Evolutionary conservation across 495 filamentous ascomycete genomes (phyloP).

Genomic region (Aspergillus saccharolyticus): DNA sequence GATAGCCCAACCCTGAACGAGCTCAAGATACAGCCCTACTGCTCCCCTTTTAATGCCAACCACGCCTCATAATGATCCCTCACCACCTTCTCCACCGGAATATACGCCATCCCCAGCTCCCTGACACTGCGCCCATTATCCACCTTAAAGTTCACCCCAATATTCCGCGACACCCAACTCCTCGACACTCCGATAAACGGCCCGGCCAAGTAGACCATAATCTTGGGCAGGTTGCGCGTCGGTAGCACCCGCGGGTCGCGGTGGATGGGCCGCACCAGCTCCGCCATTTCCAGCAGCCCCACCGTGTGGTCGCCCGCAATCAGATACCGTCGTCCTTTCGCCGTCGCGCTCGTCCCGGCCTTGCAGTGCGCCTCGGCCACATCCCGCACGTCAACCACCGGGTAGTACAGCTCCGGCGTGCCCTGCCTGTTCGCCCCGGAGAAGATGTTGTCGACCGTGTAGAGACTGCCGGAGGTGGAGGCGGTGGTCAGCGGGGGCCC

Average conservation of each 20-base stretch:
- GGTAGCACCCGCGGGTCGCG: not conserved
- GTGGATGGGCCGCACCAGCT: not conserved
- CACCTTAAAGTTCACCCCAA: not conserved
- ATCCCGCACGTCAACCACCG: not conserved
- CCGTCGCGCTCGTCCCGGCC: not conserved
- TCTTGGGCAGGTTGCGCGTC: not conserved
- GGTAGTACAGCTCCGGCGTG: not conserved
- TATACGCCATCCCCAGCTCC: constrained; percentile 1
- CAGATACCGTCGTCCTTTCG: not conserved
- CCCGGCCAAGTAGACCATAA: not conserved
- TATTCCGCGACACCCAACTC: not conserved
- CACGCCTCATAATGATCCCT: constrained; percentile 2
- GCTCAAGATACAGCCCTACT: not conserved
- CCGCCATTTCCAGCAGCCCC: not conserved
- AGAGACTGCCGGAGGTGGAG: not conserved
- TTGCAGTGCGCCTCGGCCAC: not conserved
- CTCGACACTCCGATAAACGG: constrained; percentile 1
- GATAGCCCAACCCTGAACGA: too few relatives aligned
- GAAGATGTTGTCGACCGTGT: not conserved
- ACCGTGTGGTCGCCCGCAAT: not conserved
- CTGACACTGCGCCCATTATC: not conserved
- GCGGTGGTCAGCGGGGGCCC: not conserved
- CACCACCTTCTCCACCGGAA: not conserved
- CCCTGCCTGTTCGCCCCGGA: not conserved
- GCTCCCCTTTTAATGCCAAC: not conserved